Conservation (phyloP, 768 basidiomycete species). For the Pleurotus citrinopileatus region DNA sequence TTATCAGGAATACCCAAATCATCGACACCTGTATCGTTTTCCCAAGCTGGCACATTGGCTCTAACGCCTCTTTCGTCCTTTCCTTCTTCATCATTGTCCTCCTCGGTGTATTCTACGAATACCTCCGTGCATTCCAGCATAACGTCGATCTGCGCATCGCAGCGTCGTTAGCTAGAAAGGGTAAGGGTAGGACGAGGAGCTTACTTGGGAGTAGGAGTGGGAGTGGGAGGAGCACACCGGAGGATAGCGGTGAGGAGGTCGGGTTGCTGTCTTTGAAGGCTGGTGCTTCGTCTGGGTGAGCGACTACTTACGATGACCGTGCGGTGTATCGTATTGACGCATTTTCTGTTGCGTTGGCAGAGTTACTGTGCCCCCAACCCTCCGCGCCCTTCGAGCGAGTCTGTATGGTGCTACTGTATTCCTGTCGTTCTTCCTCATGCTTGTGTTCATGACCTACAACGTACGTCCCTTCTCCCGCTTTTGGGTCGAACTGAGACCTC, state of each 20-base stretch:
- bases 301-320: too few species aligned
- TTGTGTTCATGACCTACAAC: slow-evolving; percentile 97
- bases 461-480: slow-evolving; percentile 40
- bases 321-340: not conserved
- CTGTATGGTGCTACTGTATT: slow-evolving; percentile 77
- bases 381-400: slow-evolving; percentile 57
- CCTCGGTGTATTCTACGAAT: slow-evolving; percentile 78
- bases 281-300: slow-evolving; percentile 43
- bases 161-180: slow-evolving; percentile 44
- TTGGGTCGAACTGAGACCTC: not conserved
- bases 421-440: slow-evolving; percentile 88
- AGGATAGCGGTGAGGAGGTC: slow-evolving; percentile 45
- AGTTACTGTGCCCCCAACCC: slow-evolving; percentile 43
- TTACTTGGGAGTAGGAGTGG: slow-evolving; percentile 23
- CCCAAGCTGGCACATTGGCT: slow-evolving; percentile 69
- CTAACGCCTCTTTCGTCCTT: slow-evolving; percentile 51
- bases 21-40: slow-evolving; percentile 83
- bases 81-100: slow-evolving; percentile 64
- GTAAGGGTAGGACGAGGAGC: slow-evolving; percentile 30
- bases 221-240: slow-evolving; percentile 40
- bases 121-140: slow-evolving; percentile 63
- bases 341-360: slow-evolving; percentile 25
- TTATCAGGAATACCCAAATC: slow-evolving; percentile 79
- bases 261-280: slow-evolving; percentile 46
- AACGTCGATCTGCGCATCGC: slow-evolving; percentile 60